Base-by-base conservation (phyloP, 2,329 filamentous ascomycete genomes). In the Ophiostoma perfectum region DNA sequence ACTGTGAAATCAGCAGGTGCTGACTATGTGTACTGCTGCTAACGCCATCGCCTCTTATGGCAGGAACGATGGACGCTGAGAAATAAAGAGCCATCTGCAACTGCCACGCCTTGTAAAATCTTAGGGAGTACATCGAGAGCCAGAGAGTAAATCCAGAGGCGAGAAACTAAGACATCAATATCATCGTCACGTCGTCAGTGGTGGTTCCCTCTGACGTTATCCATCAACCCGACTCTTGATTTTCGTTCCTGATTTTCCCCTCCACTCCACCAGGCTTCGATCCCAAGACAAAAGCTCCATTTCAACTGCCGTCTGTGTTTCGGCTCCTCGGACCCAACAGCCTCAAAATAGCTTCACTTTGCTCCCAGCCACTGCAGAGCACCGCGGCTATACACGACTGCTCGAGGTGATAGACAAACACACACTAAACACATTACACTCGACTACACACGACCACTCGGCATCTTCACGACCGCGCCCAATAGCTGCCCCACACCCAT, bases 201-300 rank as follows among this genome's bases (percentile, higher is more conserved):
- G 42, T 12, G 18, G 41, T 44, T 5, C 5, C 47, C 7, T 47
- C 16, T 64, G 63, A 64, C 63, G 63, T 64, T 64, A 64, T 64
- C 63, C 42, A 64, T 11, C 63, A 18, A 27, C 41, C 41, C 12
- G 39, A 5, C 18, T 14, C 9, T 14, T 64, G n/a, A 16, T 9
- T 64, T 38, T 64, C 9, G 18, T 27, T 11, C 41, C 39, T 44
- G 41, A 16, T 44, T 16, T 18, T 47, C 42, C 63, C 63, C 63
- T 64, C 63, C 11, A 64, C 63, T 64, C 63, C 63, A 64, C 42
- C 63, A 64, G 41, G 38, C 38, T n/a, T 12, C 38, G 60, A 63
- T 44, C 60, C 60, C 49, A 55, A 55, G 18, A n/a, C 62, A 44
- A 64, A 11, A 44, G 62, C 62, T 44, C 62, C 62, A 64, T 64